Evolutionary conservation across 371 early-diverging fungal species (phyloP).

Genomic region (Mortierella sp.): DNA sequence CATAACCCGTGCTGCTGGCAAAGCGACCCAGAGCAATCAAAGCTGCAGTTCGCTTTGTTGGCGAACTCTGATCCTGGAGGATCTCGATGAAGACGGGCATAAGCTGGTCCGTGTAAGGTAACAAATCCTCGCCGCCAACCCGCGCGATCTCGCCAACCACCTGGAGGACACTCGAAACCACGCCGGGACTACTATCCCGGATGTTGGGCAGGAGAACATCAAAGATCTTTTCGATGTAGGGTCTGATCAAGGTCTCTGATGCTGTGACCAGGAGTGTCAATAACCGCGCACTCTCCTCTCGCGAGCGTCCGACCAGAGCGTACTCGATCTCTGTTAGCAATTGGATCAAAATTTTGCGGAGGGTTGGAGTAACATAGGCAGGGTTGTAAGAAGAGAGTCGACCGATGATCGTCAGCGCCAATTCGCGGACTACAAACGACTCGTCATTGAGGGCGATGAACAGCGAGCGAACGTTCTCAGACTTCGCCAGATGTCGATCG

Average conservation of each 20-base stretch:
- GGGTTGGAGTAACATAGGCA: constrained; percentile 91
- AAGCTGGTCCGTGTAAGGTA: constrained; percentile 85
- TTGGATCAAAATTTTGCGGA: constrained; percentile 90
- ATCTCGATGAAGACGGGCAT: constrained; percentile 93
- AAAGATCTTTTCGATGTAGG: constrained; percentile 92
- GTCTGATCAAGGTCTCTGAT: constrained; percentile 86
- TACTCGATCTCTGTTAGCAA: constrained; percentile 95
- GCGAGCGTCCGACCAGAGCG: constrained; percentile 83
- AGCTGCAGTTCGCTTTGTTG: constrained; percentile 90
- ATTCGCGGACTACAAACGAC: constrained; percentile 87
- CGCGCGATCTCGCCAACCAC: constrained; percentile 91
- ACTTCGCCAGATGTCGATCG: constrained; percentile 91
- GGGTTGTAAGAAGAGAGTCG: constrained; percentile 90
- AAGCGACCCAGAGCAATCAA: constrained; percentile 88
- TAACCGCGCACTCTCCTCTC: constrained; percentile 90
- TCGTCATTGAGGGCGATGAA: constrained; percentile 96
- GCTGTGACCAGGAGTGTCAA: constrained; percentile 84
- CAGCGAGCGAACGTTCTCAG: constrained; percentile 89
- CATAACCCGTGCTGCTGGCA: constrained; percentile 90
- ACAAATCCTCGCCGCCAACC: constrained; percentile 90
- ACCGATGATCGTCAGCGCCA: constrained; percentile 90
- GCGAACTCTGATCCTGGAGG: constrained; percentile 90
- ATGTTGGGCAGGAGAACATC: constrained; percentile 88
- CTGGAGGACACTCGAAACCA: constrained; percentile 87
- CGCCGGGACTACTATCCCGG: constrained; percentile 83